A percentile compares a stretch with the other conserved stretches of the same genome.
Evolutionary conservation across 108 stramenopile genomes (phyloP).

Genomic region (Cylindrotheca fusiformis): DNA sequence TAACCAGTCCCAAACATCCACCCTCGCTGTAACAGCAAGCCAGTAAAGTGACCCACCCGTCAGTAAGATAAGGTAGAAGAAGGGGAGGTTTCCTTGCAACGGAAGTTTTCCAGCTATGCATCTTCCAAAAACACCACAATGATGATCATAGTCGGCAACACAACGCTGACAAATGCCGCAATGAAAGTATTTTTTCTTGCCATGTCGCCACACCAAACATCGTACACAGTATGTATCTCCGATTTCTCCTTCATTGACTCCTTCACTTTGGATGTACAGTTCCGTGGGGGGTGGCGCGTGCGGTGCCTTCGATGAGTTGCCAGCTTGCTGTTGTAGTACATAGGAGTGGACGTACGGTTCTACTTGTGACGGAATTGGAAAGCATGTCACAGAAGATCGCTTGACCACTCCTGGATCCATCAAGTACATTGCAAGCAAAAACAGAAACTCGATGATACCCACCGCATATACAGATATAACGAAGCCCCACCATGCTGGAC

Average conservation of each 20-base stretch:
- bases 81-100: constrained; percentile 2
- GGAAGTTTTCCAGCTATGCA: constrained; percentile 20
- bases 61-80: constrained; percentile 8
- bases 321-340: neutral
- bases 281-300: constrained; percentile 9
- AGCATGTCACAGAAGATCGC: constrained; percentile 18
- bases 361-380: constrained; percentile 21
- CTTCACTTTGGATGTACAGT: neutral
- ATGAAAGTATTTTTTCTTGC: constrained; percentile 19
- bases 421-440: neutral
- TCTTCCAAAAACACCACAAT: constrained; percentile 30
- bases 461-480: constrained; percentile 7
- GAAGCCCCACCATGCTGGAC: neutral
- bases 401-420: constrained; percentile 27
- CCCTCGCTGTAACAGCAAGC: too few species aligned
- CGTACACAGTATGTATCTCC: constrained; percentile 21
- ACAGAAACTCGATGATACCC: neutral
- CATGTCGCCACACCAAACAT: constrained; percentile 28
- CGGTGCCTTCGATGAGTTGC: neutral
- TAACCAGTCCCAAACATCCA: too few species aligned
- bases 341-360: constrained; percentile 6
- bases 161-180: constrained; percentile 30
- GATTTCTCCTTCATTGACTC: neutral
- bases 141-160: constrained; percentile 30
- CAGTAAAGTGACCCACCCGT: too few species aligned